Evolutionary conservation across 2,329 filamentous ascomycete species (phyloP).

Genomic region (Neoscytalidium dimidiatum): DNA sequence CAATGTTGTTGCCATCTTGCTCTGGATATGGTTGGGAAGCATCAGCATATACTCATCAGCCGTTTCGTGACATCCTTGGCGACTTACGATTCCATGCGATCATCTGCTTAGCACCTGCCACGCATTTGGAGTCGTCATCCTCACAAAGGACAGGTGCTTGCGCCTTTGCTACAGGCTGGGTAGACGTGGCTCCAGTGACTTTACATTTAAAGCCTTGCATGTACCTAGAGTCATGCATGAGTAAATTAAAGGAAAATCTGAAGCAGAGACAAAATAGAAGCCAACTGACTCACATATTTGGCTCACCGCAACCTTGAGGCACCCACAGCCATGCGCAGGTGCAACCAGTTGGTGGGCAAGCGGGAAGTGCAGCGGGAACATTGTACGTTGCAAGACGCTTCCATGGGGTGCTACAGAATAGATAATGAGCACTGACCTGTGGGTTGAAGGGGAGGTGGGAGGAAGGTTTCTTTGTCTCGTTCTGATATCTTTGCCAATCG

Average conservation of each 20-base stretch:
- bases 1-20: constrained; percentile 28
- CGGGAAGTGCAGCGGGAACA: constrained; percentile 38
- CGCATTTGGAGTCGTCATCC: constrained; percentile 44
- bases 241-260: background rate
- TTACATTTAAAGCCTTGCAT: constrained; percentile 55
- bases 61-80: background rate
- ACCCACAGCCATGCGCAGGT: constrained; percentile 48
- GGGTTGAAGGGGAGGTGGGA: no score
- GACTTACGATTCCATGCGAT: constrained; percentile 46
- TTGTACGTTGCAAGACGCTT: constrained; percentile 41
- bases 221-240: constrained; percentile 32
- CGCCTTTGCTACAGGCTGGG: constrained; percentile 44
- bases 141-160: constrained; percentile 47
- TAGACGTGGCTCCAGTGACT: constrained; percentile 47
- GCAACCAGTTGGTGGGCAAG: constrained; percentile 42
- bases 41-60: background rate
- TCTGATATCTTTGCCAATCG: background rate
- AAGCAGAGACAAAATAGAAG: background rate
- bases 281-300: constrained; percentile 35
- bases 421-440: background rate
- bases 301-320: constrained; percentile 39
- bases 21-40: constrained; percentile 5
- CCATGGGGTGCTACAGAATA: constrained; percentile 37
- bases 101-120: constrained; percentile 54
- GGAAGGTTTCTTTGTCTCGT: background rate